These are phyloP conservation scores for Rhodotorula sp. DNA, from an alignment of 1,284 basidiomycete genomes.

Conservation along the genomic window DNA sequence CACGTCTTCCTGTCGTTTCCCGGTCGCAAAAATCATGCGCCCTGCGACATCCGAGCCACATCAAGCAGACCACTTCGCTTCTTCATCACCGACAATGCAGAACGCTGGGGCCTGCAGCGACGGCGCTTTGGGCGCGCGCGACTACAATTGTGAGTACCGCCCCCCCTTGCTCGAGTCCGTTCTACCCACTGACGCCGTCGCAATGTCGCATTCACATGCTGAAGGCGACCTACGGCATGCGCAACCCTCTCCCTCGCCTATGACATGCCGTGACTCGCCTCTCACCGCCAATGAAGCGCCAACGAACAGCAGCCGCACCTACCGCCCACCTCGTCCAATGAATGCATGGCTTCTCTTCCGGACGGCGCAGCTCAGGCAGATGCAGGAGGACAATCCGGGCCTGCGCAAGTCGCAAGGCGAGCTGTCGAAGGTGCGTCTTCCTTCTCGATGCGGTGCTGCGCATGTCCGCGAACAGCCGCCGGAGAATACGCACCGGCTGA, in stretches of 20 bases:
- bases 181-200: too few species aligned
- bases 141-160: too few species aligned
- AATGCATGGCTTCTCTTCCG: conserved; percentile 29
- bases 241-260: background rate
- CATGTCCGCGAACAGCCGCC: background rate
- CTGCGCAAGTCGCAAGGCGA: conserved; percentile 20
- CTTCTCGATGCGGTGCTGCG: background rate
- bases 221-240: background rate
- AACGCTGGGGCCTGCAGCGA: too few species aligned
- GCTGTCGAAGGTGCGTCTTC: conserved; percentile 13
- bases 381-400: conserved; percentile 15
- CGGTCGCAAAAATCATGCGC: too few species aligned
- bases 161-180: too few species aligned
- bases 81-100: too few species aligned
- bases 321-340: conserved; percentile 24
- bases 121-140: too few species aligned
- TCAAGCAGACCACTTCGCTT: too few species aligned
- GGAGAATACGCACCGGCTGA: background rate
- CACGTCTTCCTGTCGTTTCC: too few species aligned
- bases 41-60: too few species aligned
- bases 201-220: too few species aligned
- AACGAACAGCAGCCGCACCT: background rate
- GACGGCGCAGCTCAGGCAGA: conserved; percentile 15
- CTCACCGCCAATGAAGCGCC: background rate
- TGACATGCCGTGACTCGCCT: background rate